Percentiles rank a stretch among this genome's conserved stretches.
Conservation (phyloP, 2,329 filamentous ascomycete genomes). For the Cercospora sesami region DNA sequence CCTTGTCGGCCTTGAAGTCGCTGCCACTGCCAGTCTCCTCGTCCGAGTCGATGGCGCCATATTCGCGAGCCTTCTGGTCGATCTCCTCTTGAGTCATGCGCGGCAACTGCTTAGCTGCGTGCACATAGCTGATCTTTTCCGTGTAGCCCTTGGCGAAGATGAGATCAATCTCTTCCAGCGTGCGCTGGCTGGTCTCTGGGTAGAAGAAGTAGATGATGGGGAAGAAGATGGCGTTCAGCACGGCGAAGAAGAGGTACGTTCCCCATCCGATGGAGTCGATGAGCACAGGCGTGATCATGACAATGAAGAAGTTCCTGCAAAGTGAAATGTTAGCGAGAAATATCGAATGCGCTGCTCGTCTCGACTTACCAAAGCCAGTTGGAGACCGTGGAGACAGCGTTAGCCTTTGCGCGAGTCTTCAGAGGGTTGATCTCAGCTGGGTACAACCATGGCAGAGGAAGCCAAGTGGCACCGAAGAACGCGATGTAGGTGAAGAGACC, state of each 20-base stretch:
- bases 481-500: conserved; percentile 69
- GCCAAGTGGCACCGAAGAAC: conserved; percentile 62
- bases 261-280: conserved; percentile 52
- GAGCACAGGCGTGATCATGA: conserved; percentile 46
- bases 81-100: conserved; percentile 40
- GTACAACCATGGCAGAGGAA: conserved; percentile 38
- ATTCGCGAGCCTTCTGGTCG: conserved; percentile 37
- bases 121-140: conserved; percentile 40
- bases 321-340: conserved; percentile 24
- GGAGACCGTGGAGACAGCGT: conserved; percentile 54
- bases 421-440: conserved; percentile 44
- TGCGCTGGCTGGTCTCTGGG: conserved; percentile 30
- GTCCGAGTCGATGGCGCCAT: conserved; percentile 15
- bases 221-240: conserved; percentile 44
- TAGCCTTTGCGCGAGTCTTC: conserved; percentile 56
- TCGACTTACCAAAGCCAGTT: conserved; percentile 39
- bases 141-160: conserved; percentile 31
- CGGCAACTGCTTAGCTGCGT: conserved; percentile 42
- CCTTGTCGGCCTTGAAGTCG: conserved; percentile 8
- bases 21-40: conserved; percentile 5
- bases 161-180: conserved; percentile 34
- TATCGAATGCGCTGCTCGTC: not conserved
- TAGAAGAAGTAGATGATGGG: conserved; percentile 64
- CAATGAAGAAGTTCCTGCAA: conserved; percentile 49
- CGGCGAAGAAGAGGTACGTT: conserved; percentile 47